phyloP scores from a whole-genome alignment of 306 rosid species.

The Trifolium repens region DNA sequence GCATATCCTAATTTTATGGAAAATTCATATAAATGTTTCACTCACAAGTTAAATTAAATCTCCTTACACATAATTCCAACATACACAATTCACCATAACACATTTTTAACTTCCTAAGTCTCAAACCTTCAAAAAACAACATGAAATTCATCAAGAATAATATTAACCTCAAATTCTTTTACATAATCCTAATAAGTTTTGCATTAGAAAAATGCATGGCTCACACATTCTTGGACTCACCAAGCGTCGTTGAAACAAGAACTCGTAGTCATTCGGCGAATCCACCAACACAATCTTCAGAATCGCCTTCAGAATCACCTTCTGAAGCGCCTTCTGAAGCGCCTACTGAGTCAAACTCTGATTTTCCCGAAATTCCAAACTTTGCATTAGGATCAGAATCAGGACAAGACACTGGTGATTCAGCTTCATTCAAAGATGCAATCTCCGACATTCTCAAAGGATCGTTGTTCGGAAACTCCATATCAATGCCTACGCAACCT shows the following conservation, averaged over 20 bases:
- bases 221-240: not conserved
- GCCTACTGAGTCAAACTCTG: not conserved
- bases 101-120: not conserved
- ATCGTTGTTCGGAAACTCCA: not conserved
- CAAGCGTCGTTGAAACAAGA: not conserved
- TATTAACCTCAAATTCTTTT: not conserved
- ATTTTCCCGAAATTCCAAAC: too few species aligned
- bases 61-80: not conserved
- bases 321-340: not conserved
- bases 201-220: slow-evolving; percentile 2
- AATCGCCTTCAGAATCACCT: not conserved
- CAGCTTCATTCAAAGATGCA: not conserved
- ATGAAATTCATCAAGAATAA: slow-evolving; percentile 23
- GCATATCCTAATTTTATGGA: slow-evolving; percentile 25
- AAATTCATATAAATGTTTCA: slow-evolving; percentile 4
- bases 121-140: not conserved
- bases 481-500: not conserved
- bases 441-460: slow-evolving; percentile 34
- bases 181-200: not conserved
- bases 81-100: not conserved
- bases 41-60: slow-evolving; percentile 15
- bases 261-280: too few species aligned
- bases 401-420: not conserved
- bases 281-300: not conserved
- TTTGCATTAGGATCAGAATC: too few species aligned